Evolutionary conservation across 805 yeast genomes (phyloP).

Genomic region (Wickerhamomyces silvicola): DNA sequence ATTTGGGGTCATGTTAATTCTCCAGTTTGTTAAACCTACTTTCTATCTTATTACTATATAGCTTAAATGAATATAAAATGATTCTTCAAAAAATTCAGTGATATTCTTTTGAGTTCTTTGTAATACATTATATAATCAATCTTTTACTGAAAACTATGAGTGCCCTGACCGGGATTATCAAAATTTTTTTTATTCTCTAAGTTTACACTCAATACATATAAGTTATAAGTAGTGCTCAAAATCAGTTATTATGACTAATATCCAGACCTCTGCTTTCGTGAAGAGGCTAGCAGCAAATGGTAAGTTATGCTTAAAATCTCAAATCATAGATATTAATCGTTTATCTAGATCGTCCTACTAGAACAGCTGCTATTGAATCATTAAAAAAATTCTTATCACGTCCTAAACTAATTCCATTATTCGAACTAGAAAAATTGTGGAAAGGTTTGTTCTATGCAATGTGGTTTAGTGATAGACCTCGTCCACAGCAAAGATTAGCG

Average conservation of each 20-base stretch:
- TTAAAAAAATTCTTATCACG: conserved; percentile 50
- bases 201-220: too few relatives aligned
- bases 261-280: conserved; percentile 50
- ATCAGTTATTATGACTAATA: conserved; percentile 20
- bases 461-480: conserved; percentile 96
- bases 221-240: too few relatives aligned
- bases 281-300: conserved; percentile 80
- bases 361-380: conserved; percentile 68
- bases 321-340: conserved; percentile 5
- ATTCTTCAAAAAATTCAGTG: too few relatives aligned
- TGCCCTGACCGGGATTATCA: too few relatives aligned
- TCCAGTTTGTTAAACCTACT: too few relatives aligned
- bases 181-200: too few relatives aligned
- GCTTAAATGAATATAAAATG: too few relatives aligned
- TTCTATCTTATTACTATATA: too few relatives aligned
- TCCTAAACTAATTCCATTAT: conserved; percentile 29
- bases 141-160: too few relatives aligned
- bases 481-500: conserved; percentile 85
- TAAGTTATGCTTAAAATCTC: conserved; percentile 14
- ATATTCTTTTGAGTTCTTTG: too few relatives aligned
- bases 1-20: conserved; percentile 34
- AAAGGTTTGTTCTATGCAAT: conserved; percentile 90
- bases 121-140: too few relatives aligned
- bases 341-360: conserved; percentile 49
- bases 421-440: conserved; percentile 74